Percentiles rank a stretch among this genome's conserved stretches.
Evolutionary conservation across 2,329 filamentous ascomycete genomes (phyloP).

Genomic region (Grosmannia clavigera): DNA sequence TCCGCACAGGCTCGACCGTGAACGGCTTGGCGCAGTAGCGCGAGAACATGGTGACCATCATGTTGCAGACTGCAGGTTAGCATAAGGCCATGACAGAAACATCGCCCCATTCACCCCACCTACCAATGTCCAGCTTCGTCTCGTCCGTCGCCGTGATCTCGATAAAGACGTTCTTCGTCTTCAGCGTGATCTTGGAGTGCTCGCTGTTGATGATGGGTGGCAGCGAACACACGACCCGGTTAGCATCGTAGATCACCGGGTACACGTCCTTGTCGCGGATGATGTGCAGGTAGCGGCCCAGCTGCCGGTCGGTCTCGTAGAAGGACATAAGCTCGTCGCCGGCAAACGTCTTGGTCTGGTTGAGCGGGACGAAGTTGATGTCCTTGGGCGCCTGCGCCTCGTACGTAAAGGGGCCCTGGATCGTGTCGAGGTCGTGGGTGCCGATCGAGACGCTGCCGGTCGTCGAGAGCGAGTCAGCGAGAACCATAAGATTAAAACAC

Average conservation of each 20-base stretch:
- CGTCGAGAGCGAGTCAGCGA: background rate
- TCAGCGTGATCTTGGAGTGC: conserved; percentile 86
- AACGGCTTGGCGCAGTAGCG: conserved; percentile 78
- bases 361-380: conserved; percentile 81
- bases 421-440: conserved; percentile 88
- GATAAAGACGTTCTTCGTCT: conserved; percentile 91
- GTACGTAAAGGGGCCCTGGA: conserved; percentile 92
- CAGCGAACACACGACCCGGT: conserved; percentile 77
- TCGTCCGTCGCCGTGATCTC: conserved; percentile 89
- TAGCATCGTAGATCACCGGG: conserved; percentile 87
- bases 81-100: background rate
- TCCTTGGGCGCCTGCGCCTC: conserved; percentile 85
- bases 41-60: conserved; percentile 96
- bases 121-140: conserved; percentile 82
- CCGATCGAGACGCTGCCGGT: conserved; percentile 65
- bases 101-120: too few species aligned
- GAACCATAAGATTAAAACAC: background rate
- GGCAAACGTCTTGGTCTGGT: conserved; percentile 82
- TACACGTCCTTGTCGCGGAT: conserved; percentile 90
- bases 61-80: conserved; percentile 38
- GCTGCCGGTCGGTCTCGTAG: conserved; percentile 88
- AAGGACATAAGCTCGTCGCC: conserved; percentile 84
- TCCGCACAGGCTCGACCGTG: conserved; percentile 86
- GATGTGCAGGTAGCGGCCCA: conserved; percentile 74
- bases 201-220: conserved; percentile 97